Percentiles rank a stretch among this genome's conserved stretches.
Conservation (phyloP, 1,139 yeast species). For the Scheffersomyces titani region DNA sequence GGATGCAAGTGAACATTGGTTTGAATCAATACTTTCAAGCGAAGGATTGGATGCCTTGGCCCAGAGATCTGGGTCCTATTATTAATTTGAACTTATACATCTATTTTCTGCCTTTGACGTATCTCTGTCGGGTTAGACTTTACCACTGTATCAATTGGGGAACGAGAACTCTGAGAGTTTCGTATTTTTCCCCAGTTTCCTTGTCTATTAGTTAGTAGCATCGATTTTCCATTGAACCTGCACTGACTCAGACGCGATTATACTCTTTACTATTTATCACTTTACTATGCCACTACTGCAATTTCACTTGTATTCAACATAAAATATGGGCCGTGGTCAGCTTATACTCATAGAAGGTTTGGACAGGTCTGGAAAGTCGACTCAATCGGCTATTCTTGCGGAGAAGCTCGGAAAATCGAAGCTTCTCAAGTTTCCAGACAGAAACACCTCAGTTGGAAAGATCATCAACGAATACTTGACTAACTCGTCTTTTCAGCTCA, state of each 20-base stretch:
- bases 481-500: conserved; percentile 46
- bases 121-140: too few species aligned
- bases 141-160: background rate
- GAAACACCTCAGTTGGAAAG: conserved; percentile 78
- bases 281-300: background rate
- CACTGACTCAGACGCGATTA: background rate
- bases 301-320: background rate
- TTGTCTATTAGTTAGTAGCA: background rate
- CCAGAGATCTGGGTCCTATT: too few species aligned
- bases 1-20: background rate
- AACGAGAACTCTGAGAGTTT: background rate
- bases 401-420: conserved; percentile 41
- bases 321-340: conserved; percentile 52
- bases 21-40: background rate
- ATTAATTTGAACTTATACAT: too few species aligned
- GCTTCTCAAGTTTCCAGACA: conserved; percentile 80
- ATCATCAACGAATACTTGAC: conserved; percentile 75
- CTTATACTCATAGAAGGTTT: conserved; percentile 88
- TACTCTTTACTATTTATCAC: background rate
- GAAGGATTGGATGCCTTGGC: background rate
- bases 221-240: background rate
- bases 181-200: background rate
- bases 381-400: conserved; percentile 65
- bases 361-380: conserved; percentile 93
- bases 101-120: background rate